These are phyloP conservation scores for Blastobotrys peoriensis DNA, from an alignment of 805 yeast species.

Conservation along the genomic window DNA sequence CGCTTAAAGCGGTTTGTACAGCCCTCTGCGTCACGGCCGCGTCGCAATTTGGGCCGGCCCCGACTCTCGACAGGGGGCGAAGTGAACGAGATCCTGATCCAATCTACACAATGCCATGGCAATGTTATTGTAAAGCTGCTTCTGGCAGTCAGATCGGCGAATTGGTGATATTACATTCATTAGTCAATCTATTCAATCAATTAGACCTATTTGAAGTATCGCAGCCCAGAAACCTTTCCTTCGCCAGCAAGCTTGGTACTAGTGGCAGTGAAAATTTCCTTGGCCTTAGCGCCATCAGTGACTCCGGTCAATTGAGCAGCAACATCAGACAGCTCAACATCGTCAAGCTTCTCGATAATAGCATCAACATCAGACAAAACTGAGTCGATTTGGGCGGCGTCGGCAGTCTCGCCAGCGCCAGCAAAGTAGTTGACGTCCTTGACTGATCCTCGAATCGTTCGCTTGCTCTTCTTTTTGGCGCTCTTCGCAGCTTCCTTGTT, in stretches of 20 bases:
- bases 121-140: too few relatives aligned
- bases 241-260: constrained; percentile 48
- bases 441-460: constrained; percentile 72
- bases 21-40: too few relatives aligned
- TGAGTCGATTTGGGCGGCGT: constrained; percentile 41
- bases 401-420: constrained; percentile 55
- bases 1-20: too few relatives aligned
- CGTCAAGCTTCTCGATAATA: constrained; percentile 75
- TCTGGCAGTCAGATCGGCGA: too few relatives aligned
- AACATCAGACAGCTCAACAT: constrained; percentile 65
- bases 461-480: constrained; percentile 94
- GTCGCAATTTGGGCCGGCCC: too few relatives aligned
- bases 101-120: too few relatives aligned
- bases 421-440: constrained; percentile 76
- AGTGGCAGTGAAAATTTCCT: constrained; percentile 50
- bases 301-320: constrained; percentile 59
- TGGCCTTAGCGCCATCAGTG: constrained; percentile 49
- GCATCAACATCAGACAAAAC: constrained; percentile 61
- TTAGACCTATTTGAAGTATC: constrained; percentile 25
- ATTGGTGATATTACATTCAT: too few relatives aligned
- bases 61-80: too few relatives aligned
- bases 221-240: constrained; percentile 37
- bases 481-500: constrained; percentile 88
- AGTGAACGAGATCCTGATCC: too few relatives aligned
- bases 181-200: too few relatives aligned